phyloP scores from a whole-genome alignment of 306 rosid genomes.

The Bauhinia variegata region DNA sequence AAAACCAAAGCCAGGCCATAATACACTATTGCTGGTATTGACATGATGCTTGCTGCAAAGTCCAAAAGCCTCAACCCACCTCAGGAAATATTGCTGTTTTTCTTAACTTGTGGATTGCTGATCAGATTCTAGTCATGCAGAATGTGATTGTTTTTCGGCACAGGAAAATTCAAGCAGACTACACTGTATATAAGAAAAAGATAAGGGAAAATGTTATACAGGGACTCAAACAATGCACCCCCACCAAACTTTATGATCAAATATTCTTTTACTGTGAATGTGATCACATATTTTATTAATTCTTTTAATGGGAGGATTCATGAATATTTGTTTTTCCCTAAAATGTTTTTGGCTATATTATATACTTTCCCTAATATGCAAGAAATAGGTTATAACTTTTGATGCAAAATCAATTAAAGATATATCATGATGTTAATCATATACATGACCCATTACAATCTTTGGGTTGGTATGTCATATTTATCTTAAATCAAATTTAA shows the following conservation, averaged over 20 bases:
- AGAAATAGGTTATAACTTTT: too few relatives aligned
- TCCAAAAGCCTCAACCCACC: conserved; percentile 22
- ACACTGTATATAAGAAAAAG: conserved; percentile 37
- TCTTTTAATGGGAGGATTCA: conserved; percentile 7
- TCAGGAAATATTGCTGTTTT: conserved; percentile 2
- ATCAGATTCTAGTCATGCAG: conserved; percentile 4
- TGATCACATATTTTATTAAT: not conserved
- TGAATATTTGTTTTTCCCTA: not conserved
- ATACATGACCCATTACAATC: not conserved
- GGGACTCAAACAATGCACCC: conserved; percentile 48
- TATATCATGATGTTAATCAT: conserved; percentile 27
- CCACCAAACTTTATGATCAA: conserved; percentile 40
- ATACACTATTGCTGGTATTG: conserved; percentile 44
- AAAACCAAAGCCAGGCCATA: conserved; percentile 41
- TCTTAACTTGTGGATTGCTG: not conserved
- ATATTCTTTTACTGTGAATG: conserved; percentile 5
- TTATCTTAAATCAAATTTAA: conserved; percentile 19
- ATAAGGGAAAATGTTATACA: conserved; percentile 29
- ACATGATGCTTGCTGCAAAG: conserved; percentile 35
- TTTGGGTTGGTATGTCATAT: conserved; percentile 34
- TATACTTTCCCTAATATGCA: conserved; percentile 8
- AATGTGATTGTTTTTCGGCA: conserved; percentile 41
- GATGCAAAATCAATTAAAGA: conserved; percentile 29
- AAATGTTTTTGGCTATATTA: not conserved
- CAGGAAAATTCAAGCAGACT: conserved; percentile 27